Evolutionary conservation across 768 basidiomycete species (phyloP).

Genomic region (Galerina sulciceps): DNA sequence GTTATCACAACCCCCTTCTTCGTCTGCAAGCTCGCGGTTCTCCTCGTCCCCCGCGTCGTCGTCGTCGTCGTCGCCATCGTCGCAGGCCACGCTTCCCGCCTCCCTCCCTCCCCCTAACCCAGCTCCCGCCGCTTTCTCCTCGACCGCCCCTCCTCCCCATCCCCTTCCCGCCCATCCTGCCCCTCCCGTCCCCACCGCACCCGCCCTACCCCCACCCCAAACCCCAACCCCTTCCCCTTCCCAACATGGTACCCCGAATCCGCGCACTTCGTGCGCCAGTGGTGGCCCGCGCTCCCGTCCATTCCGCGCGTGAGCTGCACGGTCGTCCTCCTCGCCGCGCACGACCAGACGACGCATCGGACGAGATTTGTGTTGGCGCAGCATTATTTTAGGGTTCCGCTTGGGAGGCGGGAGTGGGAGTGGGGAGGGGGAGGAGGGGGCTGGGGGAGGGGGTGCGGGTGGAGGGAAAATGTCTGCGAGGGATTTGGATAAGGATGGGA

Average conservation of each 20-base stretch:
- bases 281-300: slow-evolving; percentile 73
- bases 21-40: no score
- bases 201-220: slow-evolving; percentile 11
- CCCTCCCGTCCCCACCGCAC: background rate
- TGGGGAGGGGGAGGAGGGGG: slow-evolving; percentile 8
- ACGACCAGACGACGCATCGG: slow-evolving; percentile 61
- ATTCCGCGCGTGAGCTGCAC: slow-evolving; percentile 75
- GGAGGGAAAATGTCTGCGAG: background rate
- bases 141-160: background rate
- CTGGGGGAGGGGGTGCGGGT: background rate
- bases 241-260: slow-evolving; percentile 75
- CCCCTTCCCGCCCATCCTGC: background rate
- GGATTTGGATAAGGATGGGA: background rate
- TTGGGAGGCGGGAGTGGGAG: slow-evolving; percentile 37
- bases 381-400: slow-evolving; percentile 76
- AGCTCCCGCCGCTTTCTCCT: slow-evolving; percentile 2
- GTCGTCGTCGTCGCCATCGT: background rate
- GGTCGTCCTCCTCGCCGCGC: slow-evolving; percentile 67
- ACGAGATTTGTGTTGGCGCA: slow-evolving; percentile 72
- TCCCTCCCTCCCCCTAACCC: no score
- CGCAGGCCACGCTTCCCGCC: background rate
- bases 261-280: slow-evolving; percentile 79
- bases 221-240: slow-evolving; percentile 65
- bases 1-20: no score
- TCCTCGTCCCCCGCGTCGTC: background rate